phyloP scores from a whole-genome alignment of 352 stramenopile genomes.

The Pythium biforme region DNA sequence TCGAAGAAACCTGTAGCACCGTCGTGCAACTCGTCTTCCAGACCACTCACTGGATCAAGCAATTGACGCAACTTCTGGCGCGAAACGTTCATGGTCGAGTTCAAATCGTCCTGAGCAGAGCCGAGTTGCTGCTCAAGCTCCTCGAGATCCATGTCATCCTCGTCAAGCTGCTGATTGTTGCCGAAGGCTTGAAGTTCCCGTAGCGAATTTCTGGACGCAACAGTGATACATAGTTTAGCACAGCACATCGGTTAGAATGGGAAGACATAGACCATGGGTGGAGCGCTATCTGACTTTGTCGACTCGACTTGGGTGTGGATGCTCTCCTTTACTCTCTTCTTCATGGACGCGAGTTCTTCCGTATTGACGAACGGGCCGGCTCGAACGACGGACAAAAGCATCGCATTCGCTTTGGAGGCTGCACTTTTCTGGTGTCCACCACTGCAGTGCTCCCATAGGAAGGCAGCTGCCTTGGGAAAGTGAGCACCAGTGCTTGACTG shows the following conservation, averaged over 20 bases:
- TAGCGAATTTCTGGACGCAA: conserved; percentile 30
- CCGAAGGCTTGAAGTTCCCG: conserved; percentile 25
- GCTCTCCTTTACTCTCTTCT: conserved; percentile 34
- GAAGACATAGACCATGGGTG: no score
- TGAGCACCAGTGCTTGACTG: neutral
- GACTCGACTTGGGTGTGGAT: conserved; percentile 47
- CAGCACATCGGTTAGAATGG: no score
- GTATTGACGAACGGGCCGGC: conserved; percentile 31
- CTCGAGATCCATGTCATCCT: conserved; percentile 30
- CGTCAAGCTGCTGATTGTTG: neutral
- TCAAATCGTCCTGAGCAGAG: conserved; percentile 19
- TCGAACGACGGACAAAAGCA: neutral
- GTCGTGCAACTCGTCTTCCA: neutral
- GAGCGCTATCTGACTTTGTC: conserved; percentile 38
- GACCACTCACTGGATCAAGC: neutral
- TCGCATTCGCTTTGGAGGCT: neutral
- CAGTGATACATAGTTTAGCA: neutral
- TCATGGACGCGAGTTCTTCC: conserved; percentile 36
- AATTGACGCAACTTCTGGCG: conserved; percentile 18
- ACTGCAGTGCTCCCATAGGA: conserved; percentile 8
- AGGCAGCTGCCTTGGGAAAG: conserved; percentile 16
- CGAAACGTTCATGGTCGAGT: conserved; percentile 30
- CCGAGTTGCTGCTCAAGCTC: conserved; percentile 27
- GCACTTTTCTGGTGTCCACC: neutral
- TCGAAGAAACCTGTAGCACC: neutral